phyloP scores from a whole-genome alignment of 495 filamentous ascomycete species.

The Penicillium canescens region DNA sequence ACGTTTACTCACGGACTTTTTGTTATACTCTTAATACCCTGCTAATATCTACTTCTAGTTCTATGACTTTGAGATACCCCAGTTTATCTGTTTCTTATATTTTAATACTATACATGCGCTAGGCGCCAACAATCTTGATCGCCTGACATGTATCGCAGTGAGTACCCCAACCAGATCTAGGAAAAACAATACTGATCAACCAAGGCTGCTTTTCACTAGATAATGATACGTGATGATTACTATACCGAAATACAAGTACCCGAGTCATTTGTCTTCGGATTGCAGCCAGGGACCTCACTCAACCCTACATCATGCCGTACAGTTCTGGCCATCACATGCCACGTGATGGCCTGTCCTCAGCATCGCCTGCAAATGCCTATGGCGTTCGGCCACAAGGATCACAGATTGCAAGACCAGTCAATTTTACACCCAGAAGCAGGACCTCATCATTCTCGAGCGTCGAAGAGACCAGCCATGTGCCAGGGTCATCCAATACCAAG shows the following conservation, averaged over 20 bases:
- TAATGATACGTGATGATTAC: conserved; percentile 37
- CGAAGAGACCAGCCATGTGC: conserved; percentile 25
- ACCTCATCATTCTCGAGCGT: conserved; percentile 32
- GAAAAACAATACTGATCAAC: conserved; percentile 1
- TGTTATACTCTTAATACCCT: conserved; percentile 5
- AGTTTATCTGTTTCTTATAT: conserved; percentile 6
- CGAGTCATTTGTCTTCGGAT: conserved; percentile 28
- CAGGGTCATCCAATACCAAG: conserved; percentile 23
- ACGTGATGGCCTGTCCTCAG: conserved; percentile 27
- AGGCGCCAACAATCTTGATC: conserved; percentile 10
- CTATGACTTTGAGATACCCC: conserved; percentile 14
- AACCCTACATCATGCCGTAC: conserved; percentile 40
- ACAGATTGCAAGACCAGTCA: conserved; percentile 30
- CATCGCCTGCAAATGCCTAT: conserved; percentile 19
- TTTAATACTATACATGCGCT: conserved; percentile 15
- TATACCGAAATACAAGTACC: conserved; percentile 22
- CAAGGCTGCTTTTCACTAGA: not conserved
- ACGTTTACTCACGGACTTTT: conserved; percentile 24
- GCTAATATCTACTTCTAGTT: conserved; percentile 8
- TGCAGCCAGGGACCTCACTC: conserved; percentile 26
- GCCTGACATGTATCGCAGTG: conserved; percentile 13
- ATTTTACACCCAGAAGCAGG: conserved; percentile 20
- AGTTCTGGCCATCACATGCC: conserved; percentile 37
- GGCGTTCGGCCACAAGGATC: conserved; percentile 21
- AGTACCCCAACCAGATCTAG: not conserved